Conservation (phyloP, 768 basidiomycete genomes). For the Strobilomyces dryophilus region DNA sequence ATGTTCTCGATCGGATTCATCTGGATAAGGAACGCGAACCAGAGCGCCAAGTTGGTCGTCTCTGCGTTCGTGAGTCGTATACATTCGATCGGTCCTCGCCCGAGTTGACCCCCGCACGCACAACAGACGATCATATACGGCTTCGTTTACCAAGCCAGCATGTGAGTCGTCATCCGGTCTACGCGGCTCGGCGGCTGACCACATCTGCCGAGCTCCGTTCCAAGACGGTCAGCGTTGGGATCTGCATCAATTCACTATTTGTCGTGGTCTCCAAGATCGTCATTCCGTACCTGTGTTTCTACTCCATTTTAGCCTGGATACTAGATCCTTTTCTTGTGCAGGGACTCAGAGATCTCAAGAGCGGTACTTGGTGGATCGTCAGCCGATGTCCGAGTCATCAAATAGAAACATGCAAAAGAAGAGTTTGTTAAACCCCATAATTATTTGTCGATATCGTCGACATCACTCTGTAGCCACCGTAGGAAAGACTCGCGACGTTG, state of each 20-base stretch:
- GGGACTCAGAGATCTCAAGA: too few relatives aligned
- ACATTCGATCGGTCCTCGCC: neutral
- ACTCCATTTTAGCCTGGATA: too few relatives aligned
- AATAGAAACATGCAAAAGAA: too few relatives aligned
- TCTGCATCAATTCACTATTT: constrained; percentile 6
- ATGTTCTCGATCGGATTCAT: constrained; percentile 26
- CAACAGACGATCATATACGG: constrained; percentile 32
- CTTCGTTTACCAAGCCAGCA: constrained; percentile 25
- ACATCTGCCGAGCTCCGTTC: constrained; percentile 29
- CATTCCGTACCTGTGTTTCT: constrained; percentile 26
- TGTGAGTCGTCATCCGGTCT: constrained; percentile 13
- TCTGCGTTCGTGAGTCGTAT: constrained; percentile 18
- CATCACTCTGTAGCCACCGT: too few relatives aligned
- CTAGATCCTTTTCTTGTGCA: too few relatives aligned
- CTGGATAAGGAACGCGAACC: constrained; percentile 17
- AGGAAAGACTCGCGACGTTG: too few relatives aligned
- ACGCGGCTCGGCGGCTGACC: neutral
- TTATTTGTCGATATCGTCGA: too few relatives aligned
- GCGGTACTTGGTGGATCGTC: too few relatives aligned
- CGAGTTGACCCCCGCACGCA: neutral
- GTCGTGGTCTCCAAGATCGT: constrained; percentile 21
- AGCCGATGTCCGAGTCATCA: too few relatives aligned
- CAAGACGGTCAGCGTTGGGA: constrained; percentile 21
- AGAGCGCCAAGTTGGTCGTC: constrained; percentile 20
- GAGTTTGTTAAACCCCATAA: too few relatives aligned